A percentile compares a stretch with the other conserved stretches of the same genome.
Conservation (phyloP, 768 basidiomycete species). For the Phanerodontia chrysosporium region DNA sequence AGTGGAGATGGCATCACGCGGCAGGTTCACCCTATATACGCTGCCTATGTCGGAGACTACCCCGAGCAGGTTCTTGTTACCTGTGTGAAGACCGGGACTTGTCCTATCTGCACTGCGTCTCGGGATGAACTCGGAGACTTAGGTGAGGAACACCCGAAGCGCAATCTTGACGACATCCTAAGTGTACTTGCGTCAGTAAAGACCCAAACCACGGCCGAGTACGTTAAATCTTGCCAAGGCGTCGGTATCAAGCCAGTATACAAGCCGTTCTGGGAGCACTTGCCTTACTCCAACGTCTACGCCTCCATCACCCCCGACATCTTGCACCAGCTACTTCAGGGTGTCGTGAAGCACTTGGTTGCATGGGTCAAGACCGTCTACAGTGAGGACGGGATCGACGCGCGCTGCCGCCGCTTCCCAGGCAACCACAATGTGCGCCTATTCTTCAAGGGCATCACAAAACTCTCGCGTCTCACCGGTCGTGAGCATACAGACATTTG, state of each 20-base stretch:
- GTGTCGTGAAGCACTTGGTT: constrained; percentile 27
- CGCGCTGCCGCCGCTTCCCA: constrained; percentile 17
- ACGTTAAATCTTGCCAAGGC: constrained; percentile 8
- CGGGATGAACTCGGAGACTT: not conserved
- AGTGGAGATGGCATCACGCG: constrained; percentile 17
- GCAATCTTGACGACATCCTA: not conserved
- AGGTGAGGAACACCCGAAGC: not conserved
- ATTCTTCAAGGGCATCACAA: constrained; percentile 22
- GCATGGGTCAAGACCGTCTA: constrained; percentile 18
- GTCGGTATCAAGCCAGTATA: constrained; percentile 18
- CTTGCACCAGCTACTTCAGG: constrained; percentile 28
- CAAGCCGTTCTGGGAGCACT: constrained; percentile 23
- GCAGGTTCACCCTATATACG: constrained; percentile 19
- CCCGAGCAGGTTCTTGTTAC: constrained; percentile 3
- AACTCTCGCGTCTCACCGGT: constrained; percentile 18
- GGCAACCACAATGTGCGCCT: constrained; percentile 19
- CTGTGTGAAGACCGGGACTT: not conserved
- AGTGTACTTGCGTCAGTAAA: not conserved
- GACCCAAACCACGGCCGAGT: not conserved
- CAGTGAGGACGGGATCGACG: constrained; percentile 15
- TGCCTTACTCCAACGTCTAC: constrained; percentile 24
- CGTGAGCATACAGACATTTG: constrained; percentile 4
- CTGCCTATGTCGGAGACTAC: too few species aligned
- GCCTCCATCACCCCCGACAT: constrained; percentile 24
- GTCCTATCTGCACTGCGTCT: not conserved